Evolutionary conservation across 2,329 filamentous ascomycete species (phyloP).

Genomic region (Aureobasidium mangrovei): DNA sequence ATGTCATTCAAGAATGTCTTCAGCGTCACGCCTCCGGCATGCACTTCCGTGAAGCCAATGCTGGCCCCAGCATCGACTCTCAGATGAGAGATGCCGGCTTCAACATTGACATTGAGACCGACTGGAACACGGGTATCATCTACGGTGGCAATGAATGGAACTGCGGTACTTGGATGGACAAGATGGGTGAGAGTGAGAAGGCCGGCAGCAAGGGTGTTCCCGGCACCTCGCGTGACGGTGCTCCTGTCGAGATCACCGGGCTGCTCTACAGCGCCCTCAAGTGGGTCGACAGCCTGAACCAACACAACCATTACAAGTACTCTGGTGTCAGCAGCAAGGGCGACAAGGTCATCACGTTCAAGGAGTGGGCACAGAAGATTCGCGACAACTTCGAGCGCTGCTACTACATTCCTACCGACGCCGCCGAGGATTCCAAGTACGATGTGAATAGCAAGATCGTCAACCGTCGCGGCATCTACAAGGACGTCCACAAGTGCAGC

Average conservation of each 20-base stretch:
- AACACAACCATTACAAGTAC: conserved; percentile 62
- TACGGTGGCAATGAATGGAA: conserved; percentile 92
- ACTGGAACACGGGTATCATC: conserved; percentile 84
- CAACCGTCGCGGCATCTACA: conserved; percentile 94
- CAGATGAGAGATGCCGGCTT: conserved; percentile 94
- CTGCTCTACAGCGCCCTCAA: conserved; percentile 79
- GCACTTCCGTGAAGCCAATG: conserved; percentile 90
- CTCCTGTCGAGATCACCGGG: conserved; percentile 90
- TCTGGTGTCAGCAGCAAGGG: conserved; percentile 52
- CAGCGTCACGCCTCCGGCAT: conserved; percentile 86
- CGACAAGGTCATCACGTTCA: conserved; percentile 54
- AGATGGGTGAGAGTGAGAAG: conserved; percentile 96
- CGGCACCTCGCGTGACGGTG: conserved; percentile 92
- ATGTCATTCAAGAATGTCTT: conserved; percentile 86
- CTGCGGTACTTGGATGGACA: conserved; percentile 99
- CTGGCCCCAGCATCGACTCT: conserved; percentile 74
- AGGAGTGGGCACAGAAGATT: conserved; percentile 70
- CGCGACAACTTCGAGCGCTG: conserved; percentile 83
- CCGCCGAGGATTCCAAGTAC: conserved; percentile 64
- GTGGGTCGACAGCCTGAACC: conserved; percentile 65
- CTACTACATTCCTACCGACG: conserved; percentile 71
- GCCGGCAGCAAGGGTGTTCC: conserved; percentile 89
- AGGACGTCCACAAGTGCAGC: conserved; percentile 86
- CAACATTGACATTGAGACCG: conserved; percentile 80
- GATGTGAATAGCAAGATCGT: conserved; percentile 71